phyloP scores from a whole-genome alignment of 352 stramenopile genomes.

The Globisporangium yorkense region DNA sequence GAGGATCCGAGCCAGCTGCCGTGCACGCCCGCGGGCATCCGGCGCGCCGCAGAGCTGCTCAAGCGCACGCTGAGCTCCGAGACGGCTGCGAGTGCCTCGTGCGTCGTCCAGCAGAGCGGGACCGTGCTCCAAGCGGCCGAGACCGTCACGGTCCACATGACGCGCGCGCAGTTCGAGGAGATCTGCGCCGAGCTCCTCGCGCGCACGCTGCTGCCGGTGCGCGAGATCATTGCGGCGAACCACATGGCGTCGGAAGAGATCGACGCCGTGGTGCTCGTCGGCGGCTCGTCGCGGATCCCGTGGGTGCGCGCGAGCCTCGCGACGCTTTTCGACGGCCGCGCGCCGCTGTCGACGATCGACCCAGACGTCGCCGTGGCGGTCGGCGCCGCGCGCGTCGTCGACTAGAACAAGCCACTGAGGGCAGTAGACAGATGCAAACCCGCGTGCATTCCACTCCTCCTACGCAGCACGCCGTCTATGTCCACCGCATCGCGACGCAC shows the following conservation, averaged over 20 bases:
- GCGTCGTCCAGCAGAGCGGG: slow-evolving; percentile 17
- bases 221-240: slow-evolving; percentile 46
- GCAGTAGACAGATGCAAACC: neutral
- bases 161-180: slow-evolving; percentile 38
- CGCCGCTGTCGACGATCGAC: slow-evolving; percentile 51
- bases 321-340: slow-evolving; percentile 37
- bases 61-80: slow-evolving; percentile 45
- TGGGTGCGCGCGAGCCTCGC: slow-evolving; percentile 45
- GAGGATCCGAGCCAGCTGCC: slow-evolving; percentile 23
- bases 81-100: slow-evolving; percentile 21
- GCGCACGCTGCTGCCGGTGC: slow-evolving; percentile 48
- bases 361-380: slow-evolving; percentile 65
- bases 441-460: neutral
- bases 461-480: no score
- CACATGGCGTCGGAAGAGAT: slow-evolving; percentile 72
- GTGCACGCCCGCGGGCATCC: slow-evolving; percentile 49
- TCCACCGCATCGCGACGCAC: no score
- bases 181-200: slow-evolving; percentile 40
- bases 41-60: slow-evolving; percentile 41
- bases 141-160: slow-evolving; percentile 22
- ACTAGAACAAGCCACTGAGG: slow-evolving; percentile 19
- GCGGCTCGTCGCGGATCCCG: slow-evolving; percentile 94
- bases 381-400: slow-evolving; percentile 45
- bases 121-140: neutral
- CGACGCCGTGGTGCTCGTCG: slow-evolving; percentile 94